A percentile compares a stretch with the other conserved stretches of the same genome.
Evolutionary conservation across 768 basidiomycete genomes (phyloP).

Genomic region (Paxillus ammoniavirescens): DNA sequence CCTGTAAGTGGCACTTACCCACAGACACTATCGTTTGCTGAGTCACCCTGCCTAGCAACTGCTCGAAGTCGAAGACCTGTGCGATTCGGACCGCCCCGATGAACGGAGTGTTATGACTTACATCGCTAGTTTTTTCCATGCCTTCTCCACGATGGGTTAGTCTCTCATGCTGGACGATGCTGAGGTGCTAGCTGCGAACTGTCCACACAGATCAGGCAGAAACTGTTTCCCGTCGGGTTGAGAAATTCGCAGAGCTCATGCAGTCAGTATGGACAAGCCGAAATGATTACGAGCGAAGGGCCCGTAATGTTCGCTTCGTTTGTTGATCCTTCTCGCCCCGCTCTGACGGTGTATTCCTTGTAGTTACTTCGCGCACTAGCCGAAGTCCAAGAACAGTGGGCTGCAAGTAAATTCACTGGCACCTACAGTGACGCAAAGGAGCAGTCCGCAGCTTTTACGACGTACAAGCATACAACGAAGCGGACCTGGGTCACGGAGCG

Average conservation of each 20-base stretch:
- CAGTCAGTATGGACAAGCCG: constrained; percentile 84
- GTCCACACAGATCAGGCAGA: constrained; percentile 78
- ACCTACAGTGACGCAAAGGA: constrained; percentile 82
- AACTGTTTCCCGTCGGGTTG: constrained; percentile 88
- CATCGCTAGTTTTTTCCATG: constrained; percentile 96
- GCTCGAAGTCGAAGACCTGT: constrained; percentile 94
- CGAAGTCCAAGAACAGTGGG: constrained; percentile 71
- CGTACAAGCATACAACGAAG: constrained; percentile 85
- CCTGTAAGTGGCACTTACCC: constrained; percentile 57
- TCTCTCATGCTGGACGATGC: constrained; percentile 1
- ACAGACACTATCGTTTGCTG: constrained; percentile 1
- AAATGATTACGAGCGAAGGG: constrained; percentile 92
- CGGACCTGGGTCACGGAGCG: constrained; percentile 87
- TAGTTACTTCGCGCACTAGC: constrained; percentile 68
- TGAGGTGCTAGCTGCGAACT: constrained; percentile 1
- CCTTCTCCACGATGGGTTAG: constrained; percentile 94
- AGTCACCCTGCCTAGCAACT: constrained; percentile 60
- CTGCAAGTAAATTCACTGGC: constrained; percentile 59
- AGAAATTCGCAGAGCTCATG: constrained; percentile 96
- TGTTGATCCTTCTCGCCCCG: background rate
- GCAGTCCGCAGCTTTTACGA: constrained; percentile 67
- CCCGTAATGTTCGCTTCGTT: constrained; percentile 52
- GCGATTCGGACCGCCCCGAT: constrained; percentile 84
- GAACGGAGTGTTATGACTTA: constrained; percentile 99
- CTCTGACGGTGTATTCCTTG: constrained; percentile 7